Evolutionary conservation across 768 basidiomycete genomes (phyloP).

Genomic region (Phlebiopsis gigantea): DNA sequence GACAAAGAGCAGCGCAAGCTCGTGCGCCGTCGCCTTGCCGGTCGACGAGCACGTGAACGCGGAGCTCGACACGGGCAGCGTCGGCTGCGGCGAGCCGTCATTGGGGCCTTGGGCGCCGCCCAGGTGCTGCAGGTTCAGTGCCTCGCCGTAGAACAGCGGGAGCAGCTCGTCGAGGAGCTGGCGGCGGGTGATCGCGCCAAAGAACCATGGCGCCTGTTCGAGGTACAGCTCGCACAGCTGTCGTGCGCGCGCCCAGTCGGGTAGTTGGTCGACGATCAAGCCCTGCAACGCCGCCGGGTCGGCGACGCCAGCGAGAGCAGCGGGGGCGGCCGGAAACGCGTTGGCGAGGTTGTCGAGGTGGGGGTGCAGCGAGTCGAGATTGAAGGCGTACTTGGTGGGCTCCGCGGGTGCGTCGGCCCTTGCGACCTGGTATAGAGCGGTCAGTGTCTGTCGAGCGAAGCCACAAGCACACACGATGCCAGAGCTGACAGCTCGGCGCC

Average conservation of each 20-base stretch:
- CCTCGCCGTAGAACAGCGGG: conserved; percentile 57
- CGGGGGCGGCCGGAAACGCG: conserved; percentile 46
- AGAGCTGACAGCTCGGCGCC: background rate
- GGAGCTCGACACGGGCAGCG: conserved; percentile 44
- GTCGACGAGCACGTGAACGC: conserved; percentile 18
- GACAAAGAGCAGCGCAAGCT: conserved; percentile 28
- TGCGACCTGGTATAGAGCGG: background rate
- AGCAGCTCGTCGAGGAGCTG: conserved; percentile 66
- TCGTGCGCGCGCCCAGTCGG: conserved; percentile 51
- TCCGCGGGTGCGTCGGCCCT: background rate
- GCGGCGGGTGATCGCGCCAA: conserved; percentile 58
- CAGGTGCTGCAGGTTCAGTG: conserved; percentile 26
- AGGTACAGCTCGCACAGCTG: conserved; percentile 65
- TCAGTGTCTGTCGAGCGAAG: background rate
- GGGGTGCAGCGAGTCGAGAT: conserved; percentile 9
- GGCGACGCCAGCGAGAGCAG: conserved; percentile 24
- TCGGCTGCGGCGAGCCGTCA: conserved; percentile 8
- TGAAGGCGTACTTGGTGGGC: background rate
- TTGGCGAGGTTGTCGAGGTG: conserved; percentile 24
- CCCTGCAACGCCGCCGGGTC: conserved; percentile 21
- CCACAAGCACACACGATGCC: background rate
- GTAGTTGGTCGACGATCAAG: conserved; percentile 47
- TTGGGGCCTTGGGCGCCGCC: background rate
- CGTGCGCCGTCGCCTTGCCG: conserved; percentile 35
- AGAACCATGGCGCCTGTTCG: conserved; percentile 79